Percentiles rank a stretch among this genome's conserved stretches.
Conservation (phyloP, 306 rosid genomes). For the Pyrus bretschneideri region DNA sequence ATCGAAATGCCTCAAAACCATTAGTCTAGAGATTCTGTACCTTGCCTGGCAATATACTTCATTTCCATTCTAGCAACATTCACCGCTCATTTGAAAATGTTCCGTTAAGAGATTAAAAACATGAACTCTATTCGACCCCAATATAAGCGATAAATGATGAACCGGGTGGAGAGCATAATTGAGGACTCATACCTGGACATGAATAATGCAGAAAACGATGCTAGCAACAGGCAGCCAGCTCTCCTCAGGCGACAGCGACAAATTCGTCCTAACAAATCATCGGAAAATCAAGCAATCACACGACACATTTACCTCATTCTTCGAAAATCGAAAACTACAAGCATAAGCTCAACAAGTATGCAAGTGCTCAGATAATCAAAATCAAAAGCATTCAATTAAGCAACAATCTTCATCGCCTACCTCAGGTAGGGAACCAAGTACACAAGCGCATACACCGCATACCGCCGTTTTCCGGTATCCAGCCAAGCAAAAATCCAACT, state of each 20-base stretch:
- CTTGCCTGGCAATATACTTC: not conserved
- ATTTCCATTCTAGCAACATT: not conserved
- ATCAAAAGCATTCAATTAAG: no score
- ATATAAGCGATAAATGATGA: not conserved
- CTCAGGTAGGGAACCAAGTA: slow-evolving; percentile 82
- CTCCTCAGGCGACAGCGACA: slow-evolving; percentile 77
- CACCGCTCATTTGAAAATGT: not conserved
- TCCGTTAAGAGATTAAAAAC: not conserved
- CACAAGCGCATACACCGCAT: slow-evolving; percentile 69
- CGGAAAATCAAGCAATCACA: not conserved
- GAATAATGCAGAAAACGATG: slow-evolving; percentile 75
- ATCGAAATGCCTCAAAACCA: not conserved
- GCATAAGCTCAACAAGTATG: not conserved
- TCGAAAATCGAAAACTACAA: not conserved
- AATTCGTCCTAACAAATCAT: slow-evolving; percentile 53
- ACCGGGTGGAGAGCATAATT: not conserved
- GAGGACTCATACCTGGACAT: slow-evolving; percentile 62
- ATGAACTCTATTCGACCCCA: not conserved
- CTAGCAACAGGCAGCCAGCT: slow-evolving; percentile 94
- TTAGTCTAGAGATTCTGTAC: not conserved
- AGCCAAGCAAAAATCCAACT: slow-evolving; percentile 97
- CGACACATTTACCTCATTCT: not conserved
- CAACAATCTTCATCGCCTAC: not conserved
- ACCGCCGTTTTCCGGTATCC: slow-evolving; percentile 69
- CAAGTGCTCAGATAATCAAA: not conserved